phyloP scores from a whole-genome alignment of 2,329 filamentous ascomycete species.

The Verticillium alfalfae region DNA sequence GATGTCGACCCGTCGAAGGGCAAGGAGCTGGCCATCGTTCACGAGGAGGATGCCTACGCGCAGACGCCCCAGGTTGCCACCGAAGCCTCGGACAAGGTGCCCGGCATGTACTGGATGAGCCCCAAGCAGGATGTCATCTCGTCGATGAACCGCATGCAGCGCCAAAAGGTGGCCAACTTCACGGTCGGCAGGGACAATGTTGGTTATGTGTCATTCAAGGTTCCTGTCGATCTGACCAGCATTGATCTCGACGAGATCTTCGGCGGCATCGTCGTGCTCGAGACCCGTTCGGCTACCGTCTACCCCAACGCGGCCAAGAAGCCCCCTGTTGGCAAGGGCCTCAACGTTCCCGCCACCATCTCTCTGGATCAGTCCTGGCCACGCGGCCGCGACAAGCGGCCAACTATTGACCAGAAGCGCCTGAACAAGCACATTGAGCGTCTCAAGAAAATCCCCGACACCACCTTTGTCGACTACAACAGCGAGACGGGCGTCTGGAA shows the following conservation, averaged over 20 bases:
- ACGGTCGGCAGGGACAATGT: constrained; percentile 77
- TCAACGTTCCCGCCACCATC: constrained; percentile 88
- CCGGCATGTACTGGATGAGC: constrained; percentile 82
- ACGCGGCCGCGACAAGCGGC: constrained; percentile 56
- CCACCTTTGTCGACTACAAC: constrained; percentile 77
- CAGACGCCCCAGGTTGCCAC: constrained; percentile 14
- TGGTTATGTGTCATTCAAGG: constrained; percentile 76
- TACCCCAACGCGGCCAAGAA: constrained; percentile 75
- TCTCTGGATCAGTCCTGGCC: constrained; percentile 93
- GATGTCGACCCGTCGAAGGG: constrained; percentile 42
- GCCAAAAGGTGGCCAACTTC: constrained; percentile 68
- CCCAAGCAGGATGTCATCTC: constrained; percentile 71
- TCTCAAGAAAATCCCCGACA: constrained; percentile 73
- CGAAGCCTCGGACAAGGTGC: constrained; percentile 36
- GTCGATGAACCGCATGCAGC: constrained; percentile 74
- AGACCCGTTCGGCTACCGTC: constrained; percentile 77
- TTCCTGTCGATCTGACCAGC: constrained; percentile 74
- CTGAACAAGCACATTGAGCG: constrained; percentile 79
- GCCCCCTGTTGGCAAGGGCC: constrained; percentile 75
- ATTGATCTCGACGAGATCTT: constrained; percentile 78
- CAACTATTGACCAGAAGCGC: constrained; percentile 50
- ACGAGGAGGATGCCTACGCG: constrained; percentile 55
- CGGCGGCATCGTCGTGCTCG: constrained; percentile 69
- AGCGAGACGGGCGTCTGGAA: constrained; percentile 77
- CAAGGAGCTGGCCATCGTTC: constrained; percentile 73